Base-by-base conservation (phyloP, 768 basidiomycete species). In the Fomitopsis pulvina region DNA sequence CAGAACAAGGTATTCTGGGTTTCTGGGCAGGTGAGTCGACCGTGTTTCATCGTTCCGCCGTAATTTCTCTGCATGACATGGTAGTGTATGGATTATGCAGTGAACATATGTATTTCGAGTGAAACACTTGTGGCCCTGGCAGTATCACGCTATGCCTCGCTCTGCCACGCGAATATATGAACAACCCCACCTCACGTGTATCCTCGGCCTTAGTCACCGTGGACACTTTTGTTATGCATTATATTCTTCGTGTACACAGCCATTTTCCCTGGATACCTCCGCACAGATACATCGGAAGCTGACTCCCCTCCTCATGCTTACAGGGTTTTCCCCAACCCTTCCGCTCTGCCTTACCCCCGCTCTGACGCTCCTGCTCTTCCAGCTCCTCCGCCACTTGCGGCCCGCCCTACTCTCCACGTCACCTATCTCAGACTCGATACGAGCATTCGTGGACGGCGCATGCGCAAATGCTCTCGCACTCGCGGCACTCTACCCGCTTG, bases 341-440 rank as follows among this genome's bases (percentile, higher is more conserved):
- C 56, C 80, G 1, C 61, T 81, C 18, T 75, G 73, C 5, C 63
- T 80, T 22, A 82, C 79, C 51, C 81, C 81, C 0, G 77, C 80
- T 0, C 69, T 83, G 34, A 81, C 80, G 0, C 69, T 81, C 32
- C 73, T 75, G 21, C 66, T 78, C 47, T 75, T 79, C 60, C 77
- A 80, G 60, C 43, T 54, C 57, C 28, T 54, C 48, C 38, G 30
- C 52, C 9, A 16, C 41, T 53, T n/a, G n/a, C 30, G 52, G 60
- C 26, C 53, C 55, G 10, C 39, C 26, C 29, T n/a, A 38, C 32
- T 51, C n/a, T n/a, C n/a, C n/a, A n/a, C n/a, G n/a, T n/a, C n/a
- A n/a, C n/a, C n/a, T n/a, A n/a, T 2, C 68, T 71, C 45, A 70
- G 74, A 9, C 68, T 63, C 1, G n/a, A n/a, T 68, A 76, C 9